Evolutionary conservation across 148 eudicot species (phyloP), one percentile per base, ranked within the genome.

Genomic region (Chenopodium formosanum): DNA sequence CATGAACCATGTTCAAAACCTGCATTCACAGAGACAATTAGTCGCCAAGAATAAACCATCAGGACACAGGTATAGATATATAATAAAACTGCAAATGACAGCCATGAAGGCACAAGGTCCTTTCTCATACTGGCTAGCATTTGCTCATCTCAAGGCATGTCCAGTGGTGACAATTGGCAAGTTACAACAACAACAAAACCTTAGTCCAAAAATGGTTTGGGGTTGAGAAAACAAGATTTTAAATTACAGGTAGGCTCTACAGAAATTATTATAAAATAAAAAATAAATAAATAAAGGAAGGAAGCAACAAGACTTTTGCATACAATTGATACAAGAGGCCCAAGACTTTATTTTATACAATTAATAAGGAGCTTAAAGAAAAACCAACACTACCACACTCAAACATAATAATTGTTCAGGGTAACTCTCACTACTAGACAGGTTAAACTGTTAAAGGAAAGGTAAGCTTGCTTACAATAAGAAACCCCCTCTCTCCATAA

Each of bases 1-100:
- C 63, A 73, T 78, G 65, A 62, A 81, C 75, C 79, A 89, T 90
- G 81, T 86, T 77, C 69, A 79, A 74, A 46, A 63, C 89, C 97
- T 92, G 91, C 78, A 84, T 74, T 71, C 22, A 81, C 4, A 83
- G 19, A 71, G 31, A 74, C 7, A 50, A 63, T 81, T 47, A 23
- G 72, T 27, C 27, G 23, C 5, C 31, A 31, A 19, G 20, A 31
- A 20, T 50, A 31, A 16, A 70, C 48, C 23, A 63, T 29, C 50
- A 73, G 11, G 17, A 44, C 16, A 63, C 74, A 69, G 25, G 34
- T 34, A 56, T 64, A 34, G 1, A 79, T 25, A 12, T 20, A 50
- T 5, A 17, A 4, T 32, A 32, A 73, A 22, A 10, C 5, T 1
- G 47, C 56, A 71, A n/a, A 25, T 27, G 37, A 31, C 71, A 50